A percentile compares a stretch with the other conserved stretches of the same genome.
Conservation (phyloP, 2,329 filamentous ascomycete species). For the Orbilia javanica region DNA sequence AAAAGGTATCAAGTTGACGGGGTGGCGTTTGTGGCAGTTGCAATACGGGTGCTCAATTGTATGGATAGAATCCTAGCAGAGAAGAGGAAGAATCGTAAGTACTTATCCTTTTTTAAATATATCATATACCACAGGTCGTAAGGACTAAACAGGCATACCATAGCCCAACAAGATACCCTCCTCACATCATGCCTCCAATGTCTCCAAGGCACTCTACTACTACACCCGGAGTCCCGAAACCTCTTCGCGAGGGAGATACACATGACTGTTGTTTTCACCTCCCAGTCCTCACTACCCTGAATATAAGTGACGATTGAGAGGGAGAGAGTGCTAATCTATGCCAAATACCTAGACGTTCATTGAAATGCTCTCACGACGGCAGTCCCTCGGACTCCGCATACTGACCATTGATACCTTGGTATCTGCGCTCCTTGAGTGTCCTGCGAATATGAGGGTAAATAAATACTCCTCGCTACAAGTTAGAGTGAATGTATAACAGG, state of each 20-base stretch:
- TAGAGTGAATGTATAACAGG: neutral
- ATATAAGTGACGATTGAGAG: neutral
- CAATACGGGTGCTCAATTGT: conserved; percentile 84
- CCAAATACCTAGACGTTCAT: conserved; percentile 78
- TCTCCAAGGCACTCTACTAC: conserved; percentile 85
- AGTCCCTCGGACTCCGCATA: conserved; percentile 91
- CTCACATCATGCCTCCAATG: conserved; percentile 89
- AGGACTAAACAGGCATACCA: neutral
- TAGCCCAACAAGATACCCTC: conserved; percentile 84
- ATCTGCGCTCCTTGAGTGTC: conserved; percentile 85
- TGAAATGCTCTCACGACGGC: conserved; percentile 91
- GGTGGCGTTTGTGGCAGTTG: conserved; percentile 69
- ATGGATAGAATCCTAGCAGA: conserved; percentile 71
- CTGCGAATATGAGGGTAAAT: conserved; percentile 80
- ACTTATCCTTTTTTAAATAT: neutral
- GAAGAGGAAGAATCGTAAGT: neutral
- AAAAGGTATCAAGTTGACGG: conserved; percentile 15
- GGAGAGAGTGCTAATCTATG: neutral
- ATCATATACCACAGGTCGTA: neutral
- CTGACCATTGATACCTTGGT: conserved; percentile 91
- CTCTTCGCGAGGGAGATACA: conserved; percentile 90
- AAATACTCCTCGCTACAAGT: neutral
- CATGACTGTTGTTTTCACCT: conserved; percentile 80
- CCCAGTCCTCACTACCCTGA: neutral
- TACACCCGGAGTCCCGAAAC: conserved; percentile 89